Percentiles rank a stretch among this genome's conserved stretches.
phyloP scores from a whole-genome alignment of 2,329 filamentous ascomycete genomes.

The Epicoccum nigrum region DNA sequence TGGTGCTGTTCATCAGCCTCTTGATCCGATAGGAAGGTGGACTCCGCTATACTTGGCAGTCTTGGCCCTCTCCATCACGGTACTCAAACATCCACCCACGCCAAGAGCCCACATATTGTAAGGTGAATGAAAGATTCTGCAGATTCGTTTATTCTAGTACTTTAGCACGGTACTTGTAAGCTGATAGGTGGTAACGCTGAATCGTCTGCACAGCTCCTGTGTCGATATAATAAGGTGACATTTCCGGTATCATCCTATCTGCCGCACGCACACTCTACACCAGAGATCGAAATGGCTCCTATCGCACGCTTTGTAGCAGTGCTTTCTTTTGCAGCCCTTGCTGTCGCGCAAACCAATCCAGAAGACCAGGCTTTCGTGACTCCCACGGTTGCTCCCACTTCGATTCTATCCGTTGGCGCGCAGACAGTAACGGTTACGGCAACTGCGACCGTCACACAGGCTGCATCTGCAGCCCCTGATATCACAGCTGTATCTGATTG shows the following conservation, averaged over 20 bases:
- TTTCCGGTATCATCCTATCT: constrained; percentile 11
- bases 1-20: not conserved
- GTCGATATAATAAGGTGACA: constrained; percentile 28
- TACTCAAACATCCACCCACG: constrained; percentile 33
- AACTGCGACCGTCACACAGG: constrained; percentile 14
- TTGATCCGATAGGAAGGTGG: constrained; percentile 25
- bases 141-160: constrained; percentile 7
- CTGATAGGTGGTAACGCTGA: constrained; percentile 8
- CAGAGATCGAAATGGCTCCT: constrained; percentile 22
- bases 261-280: not conserved
- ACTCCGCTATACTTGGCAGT: constrained; percentile 18
- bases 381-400: constrained; percentile 1
- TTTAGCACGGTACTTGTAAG: constrained; percentile 25
- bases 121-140: constrained; percentile 20
- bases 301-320: constrained; percentile 4
- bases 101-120: constrained; percentile 19
- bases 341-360: constrained; percentile 18
- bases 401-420: constrained; percentile 18
- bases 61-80: constrained; percentile 35
- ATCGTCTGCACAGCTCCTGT: not conserved
- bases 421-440: constrained; percentile 15
- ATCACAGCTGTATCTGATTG: constrained; percentile 60
- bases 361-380: constrained; percentile 1
- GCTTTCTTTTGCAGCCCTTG: constrained; percentile 6
- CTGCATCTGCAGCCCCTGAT: constrained; percentile 21